These are phyloP conservation scores for Sugiyamaella japonica DNA, from an alignment of 1,139 yeast genomes.

Conservation along the genomic window DNA sequence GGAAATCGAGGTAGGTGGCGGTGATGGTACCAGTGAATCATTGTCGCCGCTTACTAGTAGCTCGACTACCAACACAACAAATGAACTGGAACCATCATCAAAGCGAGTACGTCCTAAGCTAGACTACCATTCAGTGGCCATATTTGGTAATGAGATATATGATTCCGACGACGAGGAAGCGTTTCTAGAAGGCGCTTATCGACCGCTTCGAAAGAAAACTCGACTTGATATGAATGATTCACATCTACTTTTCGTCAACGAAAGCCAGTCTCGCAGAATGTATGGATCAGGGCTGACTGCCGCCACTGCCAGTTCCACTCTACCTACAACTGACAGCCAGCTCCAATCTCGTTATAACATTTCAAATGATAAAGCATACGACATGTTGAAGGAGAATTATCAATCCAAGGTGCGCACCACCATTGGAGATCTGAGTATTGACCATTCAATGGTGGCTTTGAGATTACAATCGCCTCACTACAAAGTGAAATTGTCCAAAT, in stretches of 20 bases:
- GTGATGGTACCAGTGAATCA: neutral
- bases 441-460: slow-evolving; percentile 86
- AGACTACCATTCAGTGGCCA: slow-evolving; percentile 7
- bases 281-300: slow-evolving; percentile 8
- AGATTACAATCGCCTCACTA: slow-evolving; percentile 90
- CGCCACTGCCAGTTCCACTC: slow-evolving; percentile 18
- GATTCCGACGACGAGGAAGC: slow-evolving; percentile 68
- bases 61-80: neutral
- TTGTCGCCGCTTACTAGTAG: neutral
- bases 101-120: neutral
- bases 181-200: slow-evolving; percentile 71
- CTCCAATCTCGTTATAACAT: slow-evolving; percentile 65
- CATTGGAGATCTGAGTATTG: slow-evolving; percentile 85
- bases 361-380: slow-evolving; percentile 88
- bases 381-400: slow-evolving; percentile 76
- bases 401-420: slow-evolving; percentile 92
- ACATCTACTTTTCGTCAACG: slow-evolving; percentile 63
- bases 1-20: neutral
- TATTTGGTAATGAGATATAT: slow-evolving; percentile 29
- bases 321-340: slow-evolving; percentile 53
- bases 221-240: slow-evolving; percentile 88
- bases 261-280: slow-evolving; percentile 28
- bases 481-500: slow-evolving; percentile 69
- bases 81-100: neutral
- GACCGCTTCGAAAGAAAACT: slow-evolving; percentile 44